A percentile compares a stretch with the other conserved stretches of the same genome.
These are phyloP conservation scores for Coemansia sp. DNA, from an alignment of 192 early-diverging fungal species.

Conservation along the genomic window DNA sequence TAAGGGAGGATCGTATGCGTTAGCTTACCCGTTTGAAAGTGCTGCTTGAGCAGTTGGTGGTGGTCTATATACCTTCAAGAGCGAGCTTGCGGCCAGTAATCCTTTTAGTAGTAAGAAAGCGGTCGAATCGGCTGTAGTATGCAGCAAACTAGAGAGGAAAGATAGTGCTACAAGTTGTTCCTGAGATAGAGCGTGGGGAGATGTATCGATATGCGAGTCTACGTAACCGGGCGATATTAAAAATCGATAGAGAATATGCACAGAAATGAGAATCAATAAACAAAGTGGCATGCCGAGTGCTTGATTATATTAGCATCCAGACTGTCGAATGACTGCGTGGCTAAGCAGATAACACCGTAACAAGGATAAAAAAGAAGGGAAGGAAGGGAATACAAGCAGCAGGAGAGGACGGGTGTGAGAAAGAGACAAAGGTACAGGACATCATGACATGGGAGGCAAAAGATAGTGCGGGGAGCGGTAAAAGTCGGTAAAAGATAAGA, in stretches of 20 bases:
- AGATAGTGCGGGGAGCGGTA: background rate
- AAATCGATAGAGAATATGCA: background rate
- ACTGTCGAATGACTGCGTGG: background rate
- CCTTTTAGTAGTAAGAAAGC: background rate
- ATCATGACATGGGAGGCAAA: constrained; percentile 1
- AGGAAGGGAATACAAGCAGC: background rate
- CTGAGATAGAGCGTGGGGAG: background rate
- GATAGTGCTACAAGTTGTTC: background rate
- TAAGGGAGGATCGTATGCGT: background rate
- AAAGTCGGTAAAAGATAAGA: background rate
- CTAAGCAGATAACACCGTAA: background rate
- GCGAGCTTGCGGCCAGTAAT: background rate
- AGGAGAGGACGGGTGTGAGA: background rate
- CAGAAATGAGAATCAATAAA: background rate
- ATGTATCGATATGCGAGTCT: background rate
- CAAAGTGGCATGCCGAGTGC: background rate
- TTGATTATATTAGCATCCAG: background rate
- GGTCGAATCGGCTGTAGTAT: background rate
- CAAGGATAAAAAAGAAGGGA: background rate
- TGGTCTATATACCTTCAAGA: background rate
- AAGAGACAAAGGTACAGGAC: background rate
- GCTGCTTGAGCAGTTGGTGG: background rate
- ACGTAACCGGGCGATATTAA: constrained; percentile 2
- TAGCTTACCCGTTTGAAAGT: background rate
- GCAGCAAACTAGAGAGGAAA: background rate